Percentiles rank a stretch among this genome's conserved stretches.
Evolutionary conservation across 257 asterid species (phyloP).

Genomic region (Nyctanthes arbortristis): DNA sequence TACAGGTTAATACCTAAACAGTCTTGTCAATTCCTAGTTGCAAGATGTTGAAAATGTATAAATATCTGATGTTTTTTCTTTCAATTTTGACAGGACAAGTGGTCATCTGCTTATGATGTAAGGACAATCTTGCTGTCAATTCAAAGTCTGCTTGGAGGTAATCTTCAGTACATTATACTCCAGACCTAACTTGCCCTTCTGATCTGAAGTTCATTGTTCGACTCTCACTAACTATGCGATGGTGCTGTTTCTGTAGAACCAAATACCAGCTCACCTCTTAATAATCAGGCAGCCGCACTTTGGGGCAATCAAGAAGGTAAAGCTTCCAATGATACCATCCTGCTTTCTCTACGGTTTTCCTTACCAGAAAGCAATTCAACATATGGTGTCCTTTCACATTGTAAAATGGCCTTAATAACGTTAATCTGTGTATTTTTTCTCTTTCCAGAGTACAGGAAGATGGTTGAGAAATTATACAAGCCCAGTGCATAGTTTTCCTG

Average conservation of each 20-base stretch:
- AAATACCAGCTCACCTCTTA: conserved; percentile 50
- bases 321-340: neutral
- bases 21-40: neutral
- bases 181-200: too few relatives aligned
- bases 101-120: conserved; percentile 60
- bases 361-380: too few relatives aligned
- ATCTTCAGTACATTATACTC: neutral
- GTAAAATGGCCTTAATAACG: neutral
- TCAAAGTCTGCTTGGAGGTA: conserved; percentile 59
- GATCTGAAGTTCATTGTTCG: too few relatives aligned
- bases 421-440: neutral
- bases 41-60: neutral
- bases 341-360: neutral
- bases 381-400: too few relatives aligned
- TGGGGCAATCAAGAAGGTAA: conserved; percentile 56
- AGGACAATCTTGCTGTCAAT: conserved; percentile 51
- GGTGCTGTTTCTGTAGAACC: conserved; percentile 35
- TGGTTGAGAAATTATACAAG: conserved; percentile 50
- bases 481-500: conserved; percentile 20
- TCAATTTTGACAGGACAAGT: conserved; percentile 32
- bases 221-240: too few relatives aligned
- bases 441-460: conserved; percentile 42
- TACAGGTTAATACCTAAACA: conserved; percentile 52
- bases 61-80: neutral
- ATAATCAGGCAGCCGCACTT: conserved; percentile 51